Conservation (phyloP, 345 rosid species). For the Eucalyptus marginata region DNA sequence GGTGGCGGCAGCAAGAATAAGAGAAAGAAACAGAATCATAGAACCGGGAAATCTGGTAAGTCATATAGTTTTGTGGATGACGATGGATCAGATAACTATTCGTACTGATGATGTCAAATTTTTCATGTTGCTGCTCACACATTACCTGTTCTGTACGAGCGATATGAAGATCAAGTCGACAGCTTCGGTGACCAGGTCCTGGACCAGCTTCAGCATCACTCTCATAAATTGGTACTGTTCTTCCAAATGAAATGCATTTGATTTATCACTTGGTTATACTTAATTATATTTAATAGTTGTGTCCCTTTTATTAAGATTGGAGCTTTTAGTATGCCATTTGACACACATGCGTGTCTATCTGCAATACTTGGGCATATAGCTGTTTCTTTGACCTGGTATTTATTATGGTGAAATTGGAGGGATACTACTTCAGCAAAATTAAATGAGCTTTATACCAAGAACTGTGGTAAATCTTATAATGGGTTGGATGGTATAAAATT, state of each 20-base stretch:
- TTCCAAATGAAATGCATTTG: neutral
- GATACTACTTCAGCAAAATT: neutral
- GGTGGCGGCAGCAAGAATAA: too few relatives aligned
- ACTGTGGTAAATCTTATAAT: neutral
- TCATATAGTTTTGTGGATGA: too few relatives aligned
- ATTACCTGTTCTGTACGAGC: conserved; percentile 82
- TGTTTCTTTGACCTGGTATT: neutral
- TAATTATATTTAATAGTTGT: too few relatives aligned
- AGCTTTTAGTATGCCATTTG: neutral
- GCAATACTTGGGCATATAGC: neutral
- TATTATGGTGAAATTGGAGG: neutral
- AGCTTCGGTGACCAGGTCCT: conserved; percentile 33
- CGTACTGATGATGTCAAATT: too few relatives aligned
- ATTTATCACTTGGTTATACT: too few relatives aligned
- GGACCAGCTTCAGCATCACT: conserved; percentile 46
- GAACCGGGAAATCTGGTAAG: too few relatives aligned
- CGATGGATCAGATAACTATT: too few relatives aligned
- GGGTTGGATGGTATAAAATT: neutral
- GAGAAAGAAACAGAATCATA: too few relatives aligned
- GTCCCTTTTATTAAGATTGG: neutral
- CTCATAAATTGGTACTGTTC: conserved; percentile 40
- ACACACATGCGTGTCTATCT: neutral
- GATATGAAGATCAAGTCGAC: conserved; percentile 70
- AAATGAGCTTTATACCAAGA: neutral
- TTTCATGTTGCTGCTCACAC: conserved; percentile 60